phyloP scores from a whole-genome alignment of 768 basidiomycete genomes.

The Dacryopinax spathularia region DNA sequence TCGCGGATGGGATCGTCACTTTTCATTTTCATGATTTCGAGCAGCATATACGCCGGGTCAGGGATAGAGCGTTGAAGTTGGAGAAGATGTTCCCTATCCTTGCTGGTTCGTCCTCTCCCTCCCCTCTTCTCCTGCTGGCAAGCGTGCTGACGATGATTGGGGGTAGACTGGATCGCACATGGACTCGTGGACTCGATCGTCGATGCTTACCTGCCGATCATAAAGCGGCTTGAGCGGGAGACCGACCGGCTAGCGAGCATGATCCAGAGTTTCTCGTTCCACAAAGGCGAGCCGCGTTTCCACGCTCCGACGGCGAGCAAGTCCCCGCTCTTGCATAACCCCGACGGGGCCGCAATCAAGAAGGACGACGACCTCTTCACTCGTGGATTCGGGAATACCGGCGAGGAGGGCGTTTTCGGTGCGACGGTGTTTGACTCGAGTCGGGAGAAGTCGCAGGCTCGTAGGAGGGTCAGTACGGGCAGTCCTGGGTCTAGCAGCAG shows the following conservation, averaged over 20 bases:
- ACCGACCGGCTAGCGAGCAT: slow-evolving; percentile 54
- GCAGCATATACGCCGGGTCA: too few relatives aligned
- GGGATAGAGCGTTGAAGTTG: neutral
- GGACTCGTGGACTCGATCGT: slow-evolving; percentile 85
- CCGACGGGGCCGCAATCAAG: neutral
- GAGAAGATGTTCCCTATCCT: neutral
- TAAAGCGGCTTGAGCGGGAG: slow-evolving; percentile 68
- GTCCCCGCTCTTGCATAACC: neutral
- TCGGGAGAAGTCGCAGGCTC: neutral
- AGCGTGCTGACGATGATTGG: neutral
- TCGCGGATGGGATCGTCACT: slow-evolving; percentile 62
- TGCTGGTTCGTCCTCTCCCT: neutral
- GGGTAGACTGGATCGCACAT: slow-evolving; percentile 83
- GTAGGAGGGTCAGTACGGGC: neutral
- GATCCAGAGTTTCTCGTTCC: slow-evolving; percentile 7
- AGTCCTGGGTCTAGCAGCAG: neutral
- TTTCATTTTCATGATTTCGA: slow-evolving; percentile 13
- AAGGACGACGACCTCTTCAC: neutral
- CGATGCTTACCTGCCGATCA: slow-evolving; percentile 79
- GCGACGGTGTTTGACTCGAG: neutral
- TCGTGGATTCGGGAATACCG: neutral
- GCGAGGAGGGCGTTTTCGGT: neutral
- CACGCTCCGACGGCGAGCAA: neutral
- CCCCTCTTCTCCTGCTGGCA: neutral
- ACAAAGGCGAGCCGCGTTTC: neutral